These are phyloP conservation scores for Ophiocordyceps camponoti-rufipedis DNA, from an alignment of 2,329 filamentous ascomycete genomes.

Conservation along the genomic window DNA sequence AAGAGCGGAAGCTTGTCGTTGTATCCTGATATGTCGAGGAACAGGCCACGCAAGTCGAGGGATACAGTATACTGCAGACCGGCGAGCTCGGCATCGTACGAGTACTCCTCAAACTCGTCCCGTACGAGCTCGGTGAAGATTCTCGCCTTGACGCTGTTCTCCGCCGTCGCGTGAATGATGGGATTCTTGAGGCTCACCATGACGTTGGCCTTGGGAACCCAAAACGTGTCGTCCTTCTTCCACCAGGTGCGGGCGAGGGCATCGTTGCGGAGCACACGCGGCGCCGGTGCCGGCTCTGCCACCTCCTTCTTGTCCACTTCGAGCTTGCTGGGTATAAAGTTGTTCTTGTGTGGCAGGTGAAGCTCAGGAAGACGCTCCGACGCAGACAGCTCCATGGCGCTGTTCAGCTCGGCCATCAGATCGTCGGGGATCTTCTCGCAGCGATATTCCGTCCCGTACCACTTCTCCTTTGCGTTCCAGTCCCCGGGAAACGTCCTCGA, in stretches of 20 bases:
- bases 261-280: constrained; percentile 74
- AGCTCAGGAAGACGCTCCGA: constrained; percentile 48
- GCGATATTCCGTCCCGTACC: constrained; percentile 94
- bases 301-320: constrained; percentile 91
- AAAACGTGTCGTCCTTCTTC: constrained; percentile 97
- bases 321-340: constrained; percentile 84
- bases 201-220: constrained; percentile 88
- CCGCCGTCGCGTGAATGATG: constrained; percentile 59
- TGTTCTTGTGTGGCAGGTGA: constrained; percentile 80
- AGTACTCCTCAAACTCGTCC: constrained; percentile 81
- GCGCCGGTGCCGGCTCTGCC: constrained; percentile 52
- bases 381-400: constrained; percentile 39
- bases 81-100: constrained; percentile 88
- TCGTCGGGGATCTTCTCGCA: constrained; percentile 61
- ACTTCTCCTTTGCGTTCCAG: constrained; percentile 82
- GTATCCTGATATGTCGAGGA: constrained; percentile 71
- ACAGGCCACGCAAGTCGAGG: constrained; percentile 53
- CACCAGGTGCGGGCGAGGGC: constrained; percentile 71
- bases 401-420: constrained; percentile 52
- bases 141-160: constrained; percentile 58
- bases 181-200: constrained; percentile 67
- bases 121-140: constrained; percentile 74
- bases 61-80: constrained; percentile 71
- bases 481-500: constrained; percentile 68
- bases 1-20: constrained; percentile 91